phyloP scores from a whole-genome alignment of 2,329 filamentous ascomycete species.

The Ophidiomyces ophidiicola region DNA sequence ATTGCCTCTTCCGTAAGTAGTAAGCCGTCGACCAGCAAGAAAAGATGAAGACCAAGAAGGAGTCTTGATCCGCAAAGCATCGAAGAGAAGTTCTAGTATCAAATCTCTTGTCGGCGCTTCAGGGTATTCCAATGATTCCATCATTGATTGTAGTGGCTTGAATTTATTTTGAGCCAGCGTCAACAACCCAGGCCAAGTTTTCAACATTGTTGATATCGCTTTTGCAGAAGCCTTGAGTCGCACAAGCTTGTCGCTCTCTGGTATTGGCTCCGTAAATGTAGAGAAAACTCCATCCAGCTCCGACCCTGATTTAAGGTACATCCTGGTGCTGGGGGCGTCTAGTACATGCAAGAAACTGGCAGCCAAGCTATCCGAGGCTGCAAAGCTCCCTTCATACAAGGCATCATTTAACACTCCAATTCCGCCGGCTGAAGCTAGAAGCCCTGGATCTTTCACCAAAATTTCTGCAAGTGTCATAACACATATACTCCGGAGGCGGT shows the following conservation, averaged over 20 bases:
- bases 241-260: conserved; percentile 45
- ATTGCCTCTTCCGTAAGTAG: conserved; percentile 89
- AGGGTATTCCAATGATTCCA: conserved; percentile 52
- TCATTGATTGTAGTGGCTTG: conserved; percentile 67
- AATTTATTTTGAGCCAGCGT: conserved; percentile 80
- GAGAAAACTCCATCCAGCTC: conserved; percentile 84
- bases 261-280: conserved; percentile 72
- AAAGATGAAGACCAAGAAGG: conserved; percentile 93
- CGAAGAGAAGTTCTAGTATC: conserved; percentile 77
- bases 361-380: conserved; percentile 79
- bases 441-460: conserved; percentile 67
- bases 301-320: conserved; percentile 74
- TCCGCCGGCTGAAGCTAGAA: conserved; percentile 73
- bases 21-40: conserved; percentile 78
- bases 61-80: conserved; percentile 76
- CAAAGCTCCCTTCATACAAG: conserved; percentile 79
- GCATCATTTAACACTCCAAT: conserved; percentile 82
- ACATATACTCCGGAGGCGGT: conserved; percentile 78
- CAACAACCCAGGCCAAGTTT: conserved; percentile 88
- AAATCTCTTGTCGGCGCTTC: conserved; percentile 53
- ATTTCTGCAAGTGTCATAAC: conserved; percentile 89
- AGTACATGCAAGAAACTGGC: conserved; percentile 80
- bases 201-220: conserved; percentile 81
- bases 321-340: conserved; percentile 68
- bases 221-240: conserved; percentile 75